Evolutionary conservation across 305 asterid species (phyloP).

Genomic region (Fraxinus baroniana): DNA sequence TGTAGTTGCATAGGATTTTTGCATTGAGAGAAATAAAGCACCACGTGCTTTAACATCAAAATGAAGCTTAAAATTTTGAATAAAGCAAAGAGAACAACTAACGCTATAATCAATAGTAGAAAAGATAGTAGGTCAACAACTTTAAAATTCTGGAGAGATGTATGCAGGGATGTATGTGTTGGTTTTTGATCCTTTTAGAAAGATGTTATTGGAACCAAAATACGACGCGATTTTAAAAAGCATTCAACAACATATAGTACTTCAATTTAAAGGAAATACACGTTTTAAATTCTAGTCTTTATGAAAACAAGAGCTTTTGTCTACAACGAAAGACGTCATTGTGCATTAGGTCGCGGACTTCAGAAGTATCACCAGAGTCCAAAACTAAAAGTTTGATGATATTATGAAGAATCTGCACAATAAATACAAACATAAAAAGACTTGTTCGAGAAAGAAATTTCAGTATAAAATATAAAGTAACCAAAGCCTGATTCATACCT

Average conservation of each 20-base stretch:
- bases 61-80: constrained; percentile 13
- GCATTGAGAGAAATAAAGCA: not conserved
- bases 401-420: constrained; percentile 92
- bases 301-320: constrained; percentile 59
- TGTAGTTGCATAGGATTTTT: not conserved
- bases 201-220: constrained; percentile 38
- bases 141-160: constrained; percentile 33
- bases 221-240: constrained; percentile 51
- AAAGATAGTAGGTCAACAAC: constrained; percentile 26
- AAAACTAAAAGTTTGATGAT: constrained; percentile 81
- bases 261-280: constrained; percentile 46
- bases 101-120: constrained; percentile 21
- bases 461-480: constrained; percentile 18
- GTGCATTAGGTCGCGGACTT: constrained; percentile 44
- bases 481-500: constrained; percentile 6
- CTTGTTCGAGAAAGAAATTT: constrained; percentile 31
- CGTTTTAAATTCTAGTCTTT: constrained; percentile 55
- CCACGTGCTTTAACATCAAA: not conserved
- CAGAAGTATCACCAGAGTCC: constrained; percentile 70
- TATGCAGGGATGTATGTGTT: constrained; percentile 22
- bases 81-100: constrained; percentile 17
- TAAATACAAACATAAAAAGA: constrained; percentile 66
- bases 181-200: constrained; percentile 43
- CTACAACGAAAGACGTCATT: constrained; percentile 40
- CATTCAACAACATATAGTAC: constrained; percentile 33